Conservation (phyloP, 257 asterid species). For the Nicotiana undulata region DNA sequence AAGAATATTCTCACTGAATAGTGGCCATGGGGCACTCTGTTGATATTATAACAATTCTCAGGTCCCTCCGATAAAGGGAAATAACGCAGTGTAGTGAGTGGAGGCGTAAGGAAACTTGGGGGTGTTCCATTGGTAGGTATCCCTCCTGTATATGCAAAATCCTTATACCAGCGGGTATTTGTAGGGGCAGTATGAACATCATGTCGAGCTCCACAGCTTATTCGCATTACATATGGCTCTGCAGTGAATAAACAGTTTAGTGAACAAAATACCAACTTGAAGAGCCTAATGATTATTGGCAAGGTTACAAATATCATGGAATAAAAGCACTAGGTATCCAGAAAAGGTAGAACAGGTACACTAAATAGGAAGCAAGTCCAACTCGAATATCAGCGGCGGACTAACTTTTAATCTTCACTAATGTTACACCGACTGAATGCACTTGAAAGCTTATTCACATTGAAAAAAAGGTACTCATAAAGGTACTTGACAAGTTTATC, state of each 20-base stretch:
- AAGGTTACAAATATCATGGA: not conserved
- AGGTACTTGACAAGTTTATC: not conserved
- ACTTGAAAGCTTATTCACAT: not conserved
- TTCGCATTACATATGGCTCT: constrained; percentile 89
- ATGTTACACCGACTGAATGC: not conserved
- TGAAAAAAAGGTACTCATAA: not conserved
- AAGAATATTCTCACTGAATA: constrained; percentile 74
- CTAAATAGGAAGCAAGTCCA: not conserved
- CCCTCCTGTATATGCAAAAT: constrained; percentile 93
- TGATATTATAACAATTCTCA: constrained; percentile 85
- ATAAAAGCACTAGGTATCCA: not conserved
- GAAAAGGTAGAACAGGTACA: not conserved
- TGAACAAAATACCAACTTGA: not conserved
- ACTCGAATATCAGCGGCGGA: not conserved
- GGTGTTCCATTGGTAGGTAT: constrained; percentile 66
- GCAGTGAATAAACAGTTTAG: constrained; percentile 9
- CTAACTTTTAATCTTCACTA: constrained; percentile 1
- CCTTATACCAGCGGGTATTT: constrained; percentile 80
- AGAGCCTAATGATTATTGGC: not conserved
- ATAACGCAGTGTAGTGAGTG: constrained; percentile 57
- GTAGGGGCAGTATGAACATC: constrained; percentile 62
- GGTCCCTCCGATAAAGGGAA: constrained; percentile 92
- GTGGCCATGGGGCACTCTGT: constrained; percentile 82
- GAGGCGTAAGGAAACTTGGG: constrained; percentile 70
- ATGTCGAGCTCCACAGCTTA: constrained; percentile 90